Conservation (phyloP, 176 grass and related monocot genomes). For the Hordeum vulgare region MorexV3_pseudomolecules_assembly NC_058519.1:571104189-571104688, state of each 20-base stretch:
- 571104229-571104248: not conserved
- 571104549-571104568: not conserved
- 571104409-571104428: not conserved
- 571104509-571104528: not conserved
- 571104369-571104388: not conserved
- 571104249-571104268: too few species aligned
- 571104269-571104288: too few species aligned
- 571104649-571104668: not conserved
- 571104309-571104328: too few species aligned
- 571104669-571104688: not conserved
- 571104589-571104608: too few species aligned
- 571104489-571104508: not conserved
- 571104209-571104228: slow-evolving; percentile 13
- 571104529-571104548: not conserved
- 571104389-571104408: not conserved
- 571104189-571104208: not conserved
- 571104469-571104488: not conserved
- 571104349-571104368: not conserved
- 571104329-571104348: too few species aligned
- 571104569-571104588: not conserved
- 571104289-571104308: too few species aligned
- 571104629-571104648: not conserved
- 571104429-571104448: not conserved
- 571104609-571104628: not conserved
- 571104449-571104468: not conserved